Percentiles rank a stretch among this genome's conserved stretches.
Evolutionary conservation across 306 rosid species (phyloP).

Genomic region (Benincasa hispida): DNA sequence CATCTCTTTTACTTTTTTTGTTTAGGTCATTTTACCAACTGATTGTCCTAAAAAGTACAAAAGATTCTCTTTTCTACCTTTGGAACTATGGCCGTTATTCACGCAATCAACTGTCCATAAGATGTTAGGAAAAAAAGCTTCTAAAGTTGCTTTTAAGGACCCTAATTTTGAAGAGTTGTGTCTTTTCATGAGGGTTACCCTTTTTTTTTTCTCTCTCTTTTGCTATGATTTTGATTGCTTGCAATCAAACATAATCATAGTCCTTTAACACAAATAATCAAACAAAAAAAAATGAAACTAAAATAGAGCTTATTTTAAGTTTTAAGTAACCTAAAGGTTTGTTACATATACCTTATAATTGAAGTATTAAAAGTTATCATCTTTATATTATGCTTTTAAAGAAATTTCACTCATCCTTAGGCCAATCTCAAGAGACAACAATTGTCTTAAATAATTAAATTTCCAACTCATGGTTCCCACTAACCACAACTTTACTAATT

Average conservation of each 20-base stretch:
- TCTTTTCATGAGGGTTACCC: not conserved
- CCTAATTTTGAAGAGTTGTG: not conserved
- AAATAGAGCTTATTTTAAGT: not conserved
- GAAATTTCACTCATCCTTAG: not conserved
- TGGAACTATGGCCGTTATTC: conserved; percentile 4
- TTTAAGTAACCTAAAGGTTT: not conserved
- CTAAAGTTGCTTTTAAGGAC: not conserved
- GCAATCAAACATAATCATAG: not conserved
- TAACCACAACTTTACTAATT: too few species aligned
- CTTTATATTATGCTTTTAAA: not conserved
- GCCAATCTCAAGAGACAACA: too few species aligned
- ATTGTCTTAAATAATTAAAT: too few species aligned
- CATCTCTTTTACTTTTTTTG: not conserved
- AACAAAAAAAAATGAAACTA: not conserved
- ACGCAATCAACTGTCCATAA: not conserved
- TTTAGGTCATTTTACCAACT: not conserved
- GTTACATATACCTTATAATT: not conserved
- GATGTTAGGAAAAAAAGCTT: not conserved
- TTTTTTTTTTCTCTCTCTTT: not conserved
- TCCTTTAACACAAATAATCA: not conserved
- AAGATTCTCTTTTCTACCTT: conserved; percentile 2
- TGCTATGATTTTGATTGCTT: not conserved
- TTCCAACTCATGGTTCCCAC: too few species aligned
- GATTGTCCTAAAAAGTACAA: conserved; percentile 5
- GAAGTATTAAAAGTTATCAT: not conserved